A percentile compares a stretch with the other conserved stretches of the same genome.
Conservation (phyloP, 805 yeast species). For the Ascoidea tarda region DNA sequence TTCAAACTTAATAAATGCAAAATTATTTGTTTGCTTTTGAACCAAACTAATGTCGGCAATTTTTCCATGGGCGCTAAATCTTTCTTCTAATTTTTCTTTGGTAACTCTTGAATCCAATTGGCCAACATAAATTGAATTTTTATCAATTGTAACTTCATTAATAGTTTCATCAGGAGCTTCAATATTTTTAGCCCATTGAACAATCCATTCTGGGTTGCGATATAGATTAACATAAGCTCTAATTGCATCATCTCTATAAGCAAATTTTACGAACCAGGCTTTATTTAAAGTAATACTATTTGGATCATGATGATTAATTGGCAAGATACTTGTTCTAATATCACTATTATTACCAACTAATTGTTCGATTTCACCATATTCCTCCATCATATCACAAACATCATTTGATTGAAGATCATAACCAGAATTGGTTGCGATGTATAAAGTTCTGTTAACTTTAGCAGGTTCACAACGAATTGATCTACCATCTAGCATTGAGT, state of each 20-base stretch:
- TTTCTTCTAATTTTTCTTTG: slow-evolving; percentile 36
- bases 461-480: slow-evolving; percentile 82
- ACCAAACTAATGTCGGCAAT: slow-evolving; percentile 44
- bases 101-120: slow-evolving; percentile 45
- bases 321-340: slow-evolving; percentile 2
- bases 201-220: slow-evolving; percentile 36
- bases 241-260: slow-evolving; percentile 77
- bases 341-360: slow-evolving; percentile 28
- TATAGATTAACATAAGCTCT: slow-evolving; percentile 65
- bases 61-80: slow-evolving; percentile 57
- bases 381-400: slow-evolving; percentile 25
- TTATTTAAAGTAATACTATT: slow-evolving; percentile 17
- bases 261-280: slow-evolving; percentile 68
- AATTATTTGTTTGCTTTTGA: slow-evolving; percentile 34
- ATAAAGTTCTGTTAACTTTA: slow-evolving; percentile 77
- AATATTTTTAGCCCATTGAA: slow-evolving; percentile 81
- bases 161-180: slow-evolving; percentile 29
- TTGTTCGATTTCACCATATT: slow-evolving; percentile 70
- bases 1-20: slow-evolving; percentile 61
- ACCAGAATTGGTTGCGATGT: slow-evolving; percentile 27
- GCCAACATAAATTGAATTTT: slow-evolving; percentile 65
- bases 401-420: slow-evolving; percentile 16
- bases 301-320: slow-evolving; percentile 12
- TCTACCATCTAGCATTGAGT: slow-evolving; percentile 56
- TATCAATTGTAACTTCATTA: slow-evolving; percentile 39